phyloP scores from a whole-genome alignment of 1,139 yeast genomes.

The Yamadazyma triangularis region DNA sequence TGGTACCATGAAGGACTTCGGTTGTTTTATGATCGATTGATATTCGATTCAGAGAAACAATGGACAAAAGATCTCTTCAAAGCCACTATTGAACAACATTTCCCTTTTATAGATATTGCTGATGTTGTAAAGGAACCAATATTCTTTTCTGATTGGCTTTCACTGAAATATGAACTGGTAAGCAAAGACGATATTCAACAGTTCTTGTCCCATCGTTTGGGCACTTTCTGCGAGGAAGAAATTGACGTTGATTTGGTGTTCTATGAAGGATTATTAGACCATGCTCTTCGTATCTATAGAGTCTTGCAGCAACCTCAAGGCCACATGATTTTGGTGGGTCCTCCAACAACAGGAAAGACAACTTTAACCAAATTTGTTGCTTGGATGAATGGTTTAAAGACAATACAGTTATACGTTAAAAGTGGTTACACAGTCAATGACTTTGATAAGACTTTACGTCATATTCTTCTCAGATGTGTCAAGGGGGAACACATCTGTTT shows the following conservation, averaged over 20 bases:
- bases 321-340: conserved; percentile 84
- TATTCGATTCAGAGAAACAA: conserved; percentile 39
- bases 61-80: conserved; percentile 50
- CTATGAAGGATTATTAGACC: conserved; percentile 70
- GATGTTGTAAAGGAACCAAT: conserved; percentile 45
- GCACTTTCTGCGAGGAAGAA: conserved; percentile 75
- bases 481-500: conserved; percentile 66
- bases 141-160: conserved; percentile 71
- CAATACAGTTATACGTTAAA: conserved; percentile 56
- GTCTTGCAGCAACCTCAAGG: conserved; percentile 86
- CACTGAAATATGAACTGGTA: conserved; percentile 59
- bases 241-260: conserved; percentile 57
- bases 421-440: conserved; percentile 53
- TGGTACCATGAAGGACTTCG: conserved; percentile 86
- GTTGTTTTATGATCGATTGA: conserved; percentile 70
- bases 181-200: conserved; percentile 40
- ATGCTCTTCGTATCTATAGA: conserved; percentile 74
- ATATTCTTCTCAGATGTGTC: conserved; percentile 42
- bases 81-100: conserved; percentile 31
- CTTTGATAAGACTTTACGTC: conserved; percentile 63
- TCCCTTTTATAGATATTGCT: conserved; percentile 43
- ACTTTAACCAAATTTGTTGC: conserved; percentile 78
- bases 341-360: conserved; percentile 78
- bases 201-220: conserved; percentile 62
- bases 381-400: conserved; percentile 81